Base-by-base conservation (phyloP, 768 basidiomycete genomes). In the Lepiota subincarnata region DNA sequence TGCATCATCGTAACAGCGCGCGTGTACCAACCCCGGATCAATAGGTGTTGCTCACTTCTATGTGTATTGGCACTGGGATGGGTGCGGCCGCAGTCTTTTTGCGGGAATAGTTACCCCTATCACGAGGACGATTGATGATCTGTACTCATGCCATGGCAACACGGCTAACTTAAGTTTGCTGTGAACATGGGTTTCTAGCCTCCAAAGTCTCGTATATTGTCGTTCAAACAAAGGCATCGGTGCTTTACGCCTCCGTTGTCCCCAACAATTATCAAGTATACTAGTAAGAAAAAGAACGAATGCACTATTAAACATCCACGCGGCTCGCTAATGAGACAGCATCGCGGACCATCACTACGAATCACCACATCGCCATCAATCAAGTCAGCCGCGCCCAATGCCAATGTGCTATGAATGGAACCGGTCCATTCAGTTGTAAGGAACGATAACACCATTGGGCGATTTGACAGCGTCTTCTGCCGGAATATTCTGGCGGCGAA, bases 51-150 rank as follows among this genome's bases (percentile, higher is more conserved):
- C 79, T 92, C n/a, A 92, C 89, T 2, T 84, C 84, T 12, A 94
- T 94, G 91, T 94, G 92, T 63, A 86, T 95, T 50, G 84, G 87
- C 14, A 86, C 86, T 11, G 89, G 92, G n/a, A 92, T 92, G 90
- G 91, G 91, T n/a, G 92, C 90, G 7, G 89, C 88, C 16, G 85
- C 73, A 0, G 73, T 90, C 13, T 90, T 91, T 67, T 68, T 89
- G 2, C 72, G 78, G 46, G 86, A 88, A 51, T 68, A 62, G 49
- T 28, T 38, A 37, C 31, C 34, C 31, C n/a, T 48, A 16, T 35
- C 16, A 31, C 24, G 24, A 24, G 24, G 24, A 5, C 24, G 24
- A 5, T 24, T 24, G 24, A 24, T 24, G 24, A 24, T 24, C 24
- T 24, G 5, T 24, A 24, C 24, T 11, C 31, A 31, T 7, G 26